These are phyloP conservation scores for Beauveria brongniartii DNA, from an alignment of 2,329 filamentous ascomycete genomes.

Conservation along the genomic window DNA sequence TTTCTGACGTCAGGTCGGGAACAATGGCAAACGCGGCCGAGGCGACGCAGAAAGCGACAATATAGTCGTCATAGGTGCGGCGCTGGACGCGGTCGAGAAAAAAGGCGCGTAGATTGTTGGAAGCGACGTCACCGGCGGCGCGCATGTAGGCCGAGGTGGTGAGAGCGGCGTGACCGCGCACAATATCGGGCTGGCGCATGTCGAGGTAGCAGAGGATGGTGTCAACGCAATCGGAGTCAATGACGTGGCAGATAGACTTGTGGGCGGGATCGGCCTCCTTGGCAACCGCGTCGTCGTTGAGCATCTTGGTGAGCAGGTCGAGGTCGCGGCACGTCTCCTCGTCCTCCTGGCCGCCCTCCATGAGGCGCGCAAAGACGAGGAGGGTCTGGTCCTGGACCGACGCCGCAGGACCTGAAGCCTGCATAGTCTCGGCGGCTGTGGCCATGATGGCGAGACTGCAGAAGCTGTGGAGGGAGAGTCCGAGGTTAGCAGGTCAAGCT, in stretches of 20 bases:
- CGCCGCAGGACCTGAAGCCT: conserved; percentile 22
- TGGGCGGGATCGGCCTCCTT: conserved; percentile 33
- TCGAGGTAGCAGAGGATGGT: conserved; percentile 83
- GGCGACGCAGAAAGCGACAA: conserved; percentile 89
- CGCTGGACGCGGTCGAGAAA: conserved; percentile 64
- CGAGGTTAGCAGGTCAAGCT: background rate
- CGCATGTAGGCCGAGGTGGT: conserved; percentile 79
- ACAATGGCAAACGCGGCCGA: conserved; percentile 81
- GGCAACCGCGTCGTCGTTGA: conserved; percentile 45
- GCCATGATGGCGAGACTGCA: conserved; percentile 22
- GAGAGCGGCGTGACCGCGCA: conserved; percentile 75
- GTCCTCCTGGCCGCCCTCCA: conserved; percentile 84
- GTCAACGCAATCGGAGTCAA: conserved; percentile 71
- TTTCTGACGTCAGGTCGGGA: conserved; percentile 61
- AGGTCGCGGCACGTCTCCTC: conserved; percentile 57
- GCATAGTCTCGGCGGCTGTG: conserved; percentile 24
- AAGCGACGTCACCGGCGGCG: conserved; percentile 62
- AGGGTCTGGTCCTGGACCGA: conserved; percentile 56
- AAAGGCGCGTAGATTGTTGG: conserved; percentile 62
- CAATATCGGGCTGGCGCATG: conserved; percentile 63
- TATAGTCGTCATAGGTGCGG: conserved; percentile 78
- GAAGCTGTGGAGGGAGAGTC: background rate
- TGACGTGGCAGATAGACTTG: conserved; percentile 48
- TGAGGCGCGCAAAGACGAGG: conserved; percentile 76
- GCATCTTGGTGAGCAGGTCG: conserved; percentile 49